Conservation (phyloP, 208 protist species). For the Crithidia fasciculata region DNA sequence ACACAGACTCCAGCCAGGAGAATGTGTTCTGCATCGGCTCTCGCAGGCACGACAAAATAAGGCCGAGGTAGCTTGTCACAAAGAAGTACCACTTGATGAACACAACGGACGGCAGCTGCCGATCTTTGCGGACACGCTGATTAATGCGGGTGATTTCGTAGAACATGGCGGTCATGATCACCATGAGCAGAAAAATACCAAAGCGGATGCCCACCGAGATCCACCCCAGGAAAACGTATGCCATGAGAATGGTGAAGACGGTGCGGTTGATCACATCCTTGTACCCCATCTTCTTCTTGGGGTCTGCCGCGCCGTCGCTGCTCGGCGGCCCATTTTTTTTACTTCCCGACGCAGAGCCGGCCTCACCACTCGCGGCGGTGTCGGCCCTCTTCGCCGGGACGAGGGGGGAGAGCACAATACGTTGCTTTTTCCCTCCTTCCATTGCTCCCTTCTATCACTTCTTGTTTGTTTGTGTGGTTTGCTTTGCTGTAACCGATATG, state of each 20-base stretch:
- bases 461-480: neutral
- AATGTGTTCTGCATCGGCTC: conserved; percentile 69
- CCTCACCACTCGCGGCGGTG: neutral
- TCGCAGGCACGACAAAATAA: conserved; percentile 52
- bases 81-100: conserved; percentile 90
- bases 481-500: neutral
- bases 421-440: conserved; percentile 26
- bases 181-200: conserved; percentile 66
- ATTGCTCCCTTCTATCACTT: conserved; percentile 16
- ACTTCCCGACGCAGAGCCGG: neutral
- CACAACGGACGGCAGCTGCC: conserved; percentile 70
- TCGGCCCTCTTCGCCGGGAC: conserved; percentile 2
- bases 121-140: conserved; percentile 71
- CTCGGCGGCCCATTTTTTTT: neutral
- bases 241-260: conserved; percentile 87
- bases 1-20: conserved; percentile 45
- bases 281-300: conserved; percentile 48
- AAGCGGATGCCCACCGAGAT: conserved; percentile 83
- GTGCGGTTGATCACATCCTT: conserved; percentile 85
- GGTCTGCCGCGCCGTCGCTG: neutral
- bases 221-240: conserved; percentile 77
- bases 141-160: conserved; percentile 91
- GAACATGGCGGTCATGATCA: conserved; percentile 85
- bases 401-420: conserved; percentile 33
- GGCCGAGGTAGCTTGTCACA: conserved; percentile 42